These are phyloP conservation scores for Physaria fendleri DNA, from an alignment of 345 rosid species.

Conservation along the genomic window DNA sequence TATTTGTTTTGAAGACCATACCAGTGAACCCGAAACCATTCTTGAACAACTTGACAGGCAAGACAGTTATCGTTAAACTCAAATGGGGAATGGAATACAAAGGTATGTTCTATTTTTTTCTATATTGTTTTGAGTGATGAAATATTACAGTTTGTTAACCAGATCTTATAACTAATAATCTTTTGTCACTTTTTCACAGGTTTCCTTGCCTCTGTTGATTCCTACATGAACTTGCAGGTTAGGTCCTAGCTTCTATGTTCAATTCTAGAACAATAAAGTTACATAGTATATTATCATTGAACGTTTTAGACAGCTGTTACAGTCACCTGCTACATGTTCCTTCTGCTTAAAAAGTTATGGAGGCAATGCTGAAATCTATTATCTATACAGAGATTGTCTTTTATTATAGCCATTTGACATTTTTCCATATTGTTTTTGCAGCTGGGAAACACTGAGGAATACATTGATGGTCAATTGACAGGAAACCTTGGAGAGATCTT, in stretches of 20 bases:
- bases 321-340: not conserved
- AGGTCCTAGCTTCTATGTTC: not conserved
- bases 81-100: constrained; percentile 98
- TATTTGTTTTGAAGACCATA: constrained; percentile 64
- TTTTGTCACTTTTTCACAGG: constrained; percentile 41
- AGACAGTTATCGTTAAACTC: constrained; percentile 76
- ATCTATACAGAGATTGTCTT: not conserved
- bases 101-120: constrained; percentile 42
- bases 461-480: constrained; percentile 73
- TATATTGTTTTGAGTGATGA: too few relatives aligned
- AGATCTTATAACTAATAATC: too few relatives aligned
- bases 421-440: constrained; percentile 25
- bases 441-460: constrained; percentile 91
- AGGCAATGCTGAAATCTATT: not conserved
- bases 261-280: too few relatives aligned
- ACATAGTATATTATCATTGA: not conserved
- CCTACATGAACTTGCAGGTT: constrained; percentile 98
- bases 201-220: constrained; percentile 88
- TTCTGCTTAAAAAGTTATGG: not conserved
- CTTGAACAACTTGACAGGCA: constrained; percentile 86
- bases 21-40: constrained; percentile 88
- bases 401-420: not conserved
- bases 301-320: not conserved
- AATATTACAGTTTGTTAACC: too few relatives aligned
- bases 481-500: constrained; percentile 89